These are phyloP conservation scores for Nematodospora anomalae DNA, from an alignment of 1,139 yeast species.

Conservation along the genomic window DNA sequence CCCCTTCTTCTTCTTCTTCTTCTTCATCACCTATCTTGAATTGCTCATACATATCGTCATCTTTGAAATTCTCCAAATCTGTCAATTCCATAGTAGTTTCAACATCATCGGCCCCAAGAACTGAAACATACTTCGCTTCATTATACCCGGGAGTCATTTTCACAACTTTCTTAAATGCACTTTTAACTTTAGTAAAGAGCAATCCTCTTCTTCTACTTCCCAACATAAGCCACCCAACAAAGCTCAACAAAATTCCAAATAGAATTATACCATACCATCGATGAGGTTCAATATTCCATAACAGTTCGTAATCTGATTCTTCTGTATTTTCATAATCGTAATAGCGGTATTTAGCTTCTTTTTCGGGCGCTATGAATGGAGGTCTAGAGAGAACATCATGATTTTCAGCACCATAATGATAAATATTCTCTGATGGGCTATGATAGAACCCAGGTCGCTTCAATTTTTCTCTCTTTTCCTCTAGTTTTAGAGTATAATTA, in stretches of 20 bases:
- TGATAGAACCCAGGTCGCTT: conserved; percentile 46
- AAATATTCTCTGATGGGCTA: conserved; percentile 49
- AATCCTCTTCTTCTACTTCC: conserved; percentile 36
- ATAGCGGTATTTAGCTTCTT: conserved; percentile 24
- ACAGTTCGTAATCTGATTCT: conserved; percentile 31
- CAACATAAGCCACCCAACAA: conserved; percentile 48
- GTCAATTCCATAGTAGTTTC: conserved; percentile 14
- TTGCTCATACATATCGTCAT: conserved; percentile 13
- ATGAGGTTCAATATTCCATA: conserved; percentile 48
- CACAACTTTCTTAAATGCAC: conserved; percentile 7
- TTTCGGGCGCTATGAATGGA: conserved; percentile 27
- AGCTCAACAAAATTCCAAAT: conserved; percentile 41
- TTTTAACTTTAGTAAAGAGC: conserved; percentile 14
- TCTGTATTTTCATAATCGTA: conserved; percentile 33
- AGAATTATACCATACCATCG: conserved; percentile 57
- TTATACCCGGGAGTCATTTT: conserved; percentile 12
- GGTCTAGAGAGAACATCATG: conserved; percentile 49
- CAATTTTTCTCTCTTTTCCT: conserved; percentile 27
- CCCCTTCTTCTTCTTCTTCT: conserved; percentile 5
- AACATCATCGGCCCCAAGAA: conserved; percentile 8
- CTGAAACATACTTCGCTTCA: conserved; percentile 11
- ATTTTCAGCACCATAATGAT: conserved; percentile 55
- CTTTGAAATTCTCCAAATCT: conserved; percentile 5
- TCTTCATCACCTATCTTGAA: conserved; percentile 23
- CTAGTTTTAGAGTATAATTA: conserved; percentile 23